phyloP scores from a whole-genome alignment of 495 filamentous ascomycete species.

The Penicillium pancosmium region DNA sequence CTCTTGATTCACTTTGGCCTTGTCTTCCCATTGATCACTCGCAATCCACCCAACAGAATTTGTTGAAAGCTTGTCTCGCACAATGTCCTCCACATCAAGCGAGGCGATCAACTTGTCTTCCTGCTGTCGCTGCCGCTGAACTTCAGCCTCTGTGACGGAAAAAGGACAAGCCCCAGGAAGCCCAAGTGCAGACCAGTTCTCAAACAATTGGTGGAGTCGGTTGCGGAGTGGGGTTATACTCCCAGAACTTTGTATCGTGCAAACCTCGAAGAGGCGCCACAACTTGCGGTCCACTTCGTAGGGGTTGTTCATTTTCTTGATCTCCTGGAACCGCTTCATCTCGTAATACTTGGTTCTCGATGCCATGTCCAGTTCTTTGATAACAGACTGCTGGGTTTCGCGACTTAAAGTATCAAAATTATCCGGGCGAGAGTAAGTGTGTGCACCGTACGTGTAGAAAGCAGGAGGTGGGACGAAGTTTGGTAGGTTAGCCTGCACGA shows the following conservation, averaged over 20 bases:
- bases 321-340: neutral
- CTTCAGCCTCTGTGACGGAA: neutral
- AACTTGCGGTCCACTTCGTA: neutral
- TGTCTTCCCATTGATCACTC: neutral
- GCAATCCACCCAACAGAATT: neutral
- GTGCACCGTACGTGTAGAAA: neutral
- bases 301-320: neutral
- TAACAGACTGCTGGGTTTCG: neutral
- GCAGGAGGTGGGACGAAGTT: neutral
- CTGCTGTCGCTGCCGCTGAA: neutral
- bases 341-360: neutral
- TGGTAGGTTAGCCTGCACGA: neutral
- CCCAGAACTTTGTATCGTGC: neutral
- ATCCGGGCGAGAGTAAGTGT: neutral
- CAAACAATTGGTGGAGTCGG: neutral
- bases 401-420: neutral
- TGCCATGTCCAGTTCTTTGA: neutral
- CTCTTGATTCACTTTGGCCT: neutral
- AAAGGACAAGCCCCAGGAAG: neutral
- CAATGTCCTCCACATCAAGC: neutral
- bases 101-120: neutral
- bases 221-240: neutral
- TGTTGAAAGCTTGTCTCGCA: neutral
- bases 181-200: neutral
- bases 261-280: neutral